Percentiles rank a stretch among this genome's conserved stretches.
These are phyloP conservation scores for Musa schizocarpa DNA, from an alignment of 176 grass and related monocot genomes.

Conservation along the genomic window DNA sequence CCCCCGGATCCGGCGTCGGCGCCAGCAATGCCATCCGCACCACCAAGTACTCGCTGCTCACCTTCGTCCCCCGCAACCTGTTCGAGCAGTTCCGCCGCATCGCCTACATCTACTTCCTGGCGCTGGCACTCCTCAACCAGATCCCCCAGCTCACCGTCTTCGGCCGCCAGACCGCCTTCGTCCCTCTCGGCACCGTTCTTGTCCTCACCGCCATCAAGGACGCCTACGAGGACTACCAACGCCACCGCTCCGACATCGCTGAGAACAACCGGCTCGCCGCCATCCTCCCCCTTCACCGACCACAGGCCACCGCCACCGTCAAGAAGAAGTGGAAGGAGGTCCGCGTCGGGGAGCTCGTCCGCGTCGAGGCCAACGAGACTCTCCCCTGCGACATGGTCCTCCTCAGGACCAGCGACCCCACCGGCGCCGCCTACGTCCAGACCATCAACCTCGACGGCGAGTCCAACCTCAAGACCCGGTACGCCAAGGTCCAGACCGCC, in stretches of 20 bases:
- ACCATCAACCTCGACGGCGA: slow-evolving; percentile 89
- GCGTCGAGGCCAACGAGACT: slow-evolving; percentile 43
- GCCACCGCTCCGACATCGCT: slow-evolving; percentile 59
- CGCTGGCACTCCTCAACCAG: slow-evolving; percentile 82
- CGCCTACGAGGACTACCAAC: slow-evolving; percentile 80
- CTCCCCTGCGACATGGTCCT: slow-evolving; percentile 65
- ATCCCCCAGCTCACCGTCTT: slow-evolving; percentile 70
- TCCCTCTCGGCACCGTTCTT: slow-evolving; percentile 72
- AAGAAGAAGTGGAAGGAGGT: slow-evolving; percentile 46
- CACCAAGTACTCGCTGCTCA: slow-evolving; percentile 62
- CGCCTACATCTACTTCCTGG: slow-evolving; percentile 86
- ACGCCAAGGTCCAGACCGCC: slow-evolving; percentile 67
- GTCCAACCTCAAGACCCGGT: slow-evolving; percentile 78
- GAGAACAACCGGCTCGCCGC: slow-evolving; percentile 57
- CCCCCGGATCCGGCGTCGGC: not conserved
- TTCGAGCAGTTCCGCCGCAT: slow-evolving; percentile 91
- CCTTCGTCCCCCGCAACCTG: slow-evolving; percentile 78
- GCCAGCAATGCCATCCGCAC: slow-evolving; percentile 47
- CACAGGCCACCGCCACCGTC: slow-evolving; percentile 30
- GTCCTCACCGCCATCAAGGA: slow-evolving; percentile 87
- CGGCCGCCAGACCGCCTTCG: slow-evolving; percentile 50
- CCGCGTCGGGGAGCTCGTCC: slow-evolving; percentile 63
- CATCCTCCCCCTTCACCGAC: slow-evolving; percentile 30
- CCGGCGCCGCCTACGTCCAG: slow-evolving; percentile 73
- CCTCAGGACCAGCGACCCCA: slow-evolving; percentile 61